These are phyloP conservation scores for Saccharomycopsis fodiens DNA, from an alignment of 805 yeast species.

Conservation along the genomic window DNA sequence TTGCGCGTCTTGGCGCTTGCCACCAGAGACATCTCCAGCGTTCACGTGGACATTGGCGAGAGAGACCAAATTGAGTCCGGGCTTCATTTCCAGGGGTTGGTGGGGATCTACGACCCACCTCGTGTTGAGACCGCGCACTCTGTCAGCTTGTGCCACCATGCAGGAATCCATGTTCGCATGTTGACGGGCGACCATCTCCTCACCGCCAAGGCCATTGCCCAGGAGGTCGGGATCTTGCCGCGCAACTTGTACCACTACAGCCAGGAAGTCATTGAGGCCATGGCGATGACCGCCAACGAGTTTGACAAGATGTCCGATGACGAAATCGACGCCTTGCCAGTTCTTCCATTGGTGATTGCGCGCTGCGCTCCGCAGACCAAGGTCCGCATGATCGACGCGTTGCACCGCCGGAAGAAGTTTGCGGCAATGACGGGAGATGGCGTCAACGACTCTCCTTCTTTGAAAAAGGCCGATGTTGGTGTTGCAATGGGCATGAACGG, in stretches of 20 bases:
- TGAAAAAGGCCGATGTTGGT: constrained; percentile 73
- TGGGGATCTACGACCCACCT: constrained; percentile 80
- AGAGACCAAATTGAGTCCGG: constrained; percentile 44
- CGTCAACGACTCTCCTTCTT: constrained; percentile 72
- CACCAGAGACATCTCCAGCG: constrained; percentile 28
- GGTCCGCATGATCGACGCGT: constrained; percentile 74
- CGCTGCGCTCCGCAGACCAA: constrained; percentile 80
- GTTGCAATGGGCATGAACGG: constrained; percentile 81
- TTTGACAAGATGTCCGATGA: constrained; percentile 58
- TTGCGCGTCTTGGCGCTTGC: constrained; percentile 72
- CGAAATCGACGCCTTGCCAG: constrained; percentile 55
- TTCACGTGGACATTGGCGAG: constrained; percentile 24
- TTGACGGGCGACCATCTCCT: constrained; percentile 77
- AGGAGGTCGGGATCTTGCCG: constrained; percentile 73
- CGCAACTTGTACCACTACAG: constrained; percentile 49
- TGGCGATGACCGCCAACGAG: constrained; percentile 72
- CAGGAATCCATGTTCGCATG: constrained; percentile 77
- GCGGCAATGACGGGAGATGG: constrained; percentile 85
- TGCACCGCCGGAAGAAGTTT: constrained; percentile 52
- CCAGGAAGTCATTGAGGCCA: constrained; percentile 46
- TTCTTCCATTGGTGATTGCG: constrained; percentile 70
- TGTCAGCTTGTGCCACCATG: constrained; percentile 59
- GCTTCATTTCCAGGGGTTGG: constrained; percentile 55
- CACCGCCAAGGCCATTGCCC: constrained; percentile 73
- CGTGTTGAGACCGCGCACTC: constrained; percentile 59